Percentiles rank a stretch among this genome's conserved stretches.
Conservation (phyloP, 257 asterid species). For the Leonotis leonurus region DNA sequence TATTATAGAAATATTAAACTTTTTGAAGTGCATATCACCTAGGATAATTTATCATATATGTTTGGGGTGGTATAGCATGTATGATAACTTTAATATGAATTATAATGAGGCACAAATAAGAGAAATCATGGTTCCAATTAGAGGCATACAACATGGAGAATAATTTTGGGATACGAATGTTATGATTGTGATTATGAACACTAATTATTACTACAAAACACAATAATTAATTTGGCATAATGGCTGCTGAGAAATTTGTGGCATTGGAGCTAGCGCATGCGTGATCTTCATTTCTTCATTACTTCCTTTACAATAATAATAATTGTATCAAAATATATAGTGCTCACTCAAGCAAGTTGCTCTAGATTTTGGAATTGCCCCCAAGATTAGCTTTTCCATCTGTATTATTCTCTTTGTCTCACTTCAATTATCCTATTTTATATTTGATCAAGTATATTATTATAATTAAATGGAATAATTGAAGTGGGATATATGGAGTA, state of each 20-base stretch:
- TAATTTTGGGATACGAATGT: conserved; percentile 23
- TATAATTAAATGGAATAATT: too few relatives aligned
- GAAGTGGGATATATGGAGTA: too few relatives aligned
- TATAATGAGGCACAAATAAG: background rate
- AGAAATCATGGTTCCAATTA: conserved; percentile 16
- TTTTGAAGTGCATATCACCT: background rate
- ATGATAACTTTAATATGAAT: background rate
- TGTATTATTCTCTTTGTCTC: too few relatives aligned
- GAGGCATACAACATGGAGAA: conserved; percentile 23
- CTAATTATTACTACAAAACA: conserved; percentile 25
- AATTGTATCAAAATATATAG: too few relatives aligned
- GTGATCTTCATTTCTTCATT: conserved; percentile 24
- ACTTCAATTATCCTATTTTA: too few relatives aligned
- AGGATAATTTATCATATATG: too few relatives aligned
- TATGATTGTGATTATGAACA: conserved; percentile 24
- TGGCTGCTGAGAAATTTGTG: conserved; percentile 18
- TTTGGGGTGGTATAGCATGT: too few relatives aligned
- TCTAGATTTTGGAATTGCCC: too few relatives aligned
- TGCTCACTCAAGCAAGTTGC: too few relatives aligned
- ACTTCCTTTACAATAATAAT: conserved; percentile 1
- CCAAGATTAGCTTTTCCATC: too few relatives aligned
- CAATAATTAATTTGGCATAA: conserved; percentile 27
- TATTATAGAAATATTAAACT: background rate
- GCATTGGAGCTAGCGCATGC: conserved; percentile 26
- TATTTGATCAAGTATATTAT: too few relatives aligned